A percentile compares a stretch with the other conserved stretches of the same genome.
These are phyloP conservation scores for Fusarium tricinctum DNA, from an alignment of 2,329 filamentous ascomycete genomes.

Conservation along the genomic window DNA sequence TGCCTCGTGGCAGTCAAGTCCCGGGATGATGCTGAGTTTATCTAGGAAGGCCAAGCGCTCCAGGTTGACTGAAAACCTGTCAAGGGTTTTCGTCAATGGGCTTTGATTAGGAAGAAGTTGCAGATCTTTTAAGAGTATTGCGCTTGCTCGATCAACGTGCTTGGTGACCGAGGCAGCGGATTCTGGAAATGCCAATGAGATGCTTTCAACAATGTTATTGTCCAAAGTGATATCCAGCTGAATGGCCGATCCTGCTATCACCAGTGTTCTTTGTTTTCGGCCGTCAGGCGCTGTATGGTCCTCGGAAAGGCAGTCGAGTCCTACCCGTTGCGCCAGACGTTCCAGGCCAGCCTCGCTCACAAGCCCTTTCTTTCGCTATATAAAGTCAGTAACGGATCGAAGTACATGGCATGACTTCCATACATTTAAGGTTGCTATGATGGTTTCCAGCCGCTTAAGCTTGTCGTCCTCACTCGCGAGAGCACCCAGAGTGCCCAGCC, in stretches of 20 bases:
- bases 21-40: slow-evolving; percentile 76
- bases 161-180: slow-evolving; percentile 70
- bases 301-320: slow-evolving; percentile 75
- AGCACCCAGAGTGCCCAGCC: slow-evolving; percentile 58
- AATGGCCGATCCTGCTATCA: slow-evolving; percentile 73
- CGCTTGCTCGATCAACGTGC: slow-evolving; percentile 72
- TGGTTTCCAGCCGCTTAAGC: slow-evolving; percentile 66
- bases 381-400: slow-evolving; percentile 12
- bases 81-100: slow-evolving; percentile 77
- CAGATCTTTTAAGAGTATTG: slow-evolving; percentile 76
- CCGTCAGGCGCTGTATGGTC: slow-evolving; percentile 62
- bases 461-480: slow-evolving; percentile 68
- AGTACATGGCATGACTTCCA: slow-evolving; percentile 27
- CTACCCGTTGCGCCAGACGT: slow-evolving; percentile 75
- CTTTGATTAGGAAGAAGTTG: slow-evolving; percentile 70
- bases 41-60: slow-evolving; percentile 78
- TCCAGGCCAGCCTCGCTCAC: slow-evolving; percentile 83
- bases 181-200: slow-evolving; percentile 74
- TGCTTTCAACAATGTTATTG: slow-evolving; percentile 73
- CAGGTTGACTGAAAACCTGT: slow-evolving; percentile 79
- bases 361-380: slow-evolving; percentile 67
- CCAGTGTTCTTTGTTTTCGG: slow-evolving; percentile 67
- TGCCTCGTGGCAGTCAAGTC: slow-evolving; percentile 82
- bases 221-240: slow-evolving; percentile 73
- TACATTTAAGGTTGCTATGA: slow-evolving; percentile 66